phyloP scores from a whole-genome alignment of 1,284 basidiomycete species.

The Ganoderma boninense region DNA sequence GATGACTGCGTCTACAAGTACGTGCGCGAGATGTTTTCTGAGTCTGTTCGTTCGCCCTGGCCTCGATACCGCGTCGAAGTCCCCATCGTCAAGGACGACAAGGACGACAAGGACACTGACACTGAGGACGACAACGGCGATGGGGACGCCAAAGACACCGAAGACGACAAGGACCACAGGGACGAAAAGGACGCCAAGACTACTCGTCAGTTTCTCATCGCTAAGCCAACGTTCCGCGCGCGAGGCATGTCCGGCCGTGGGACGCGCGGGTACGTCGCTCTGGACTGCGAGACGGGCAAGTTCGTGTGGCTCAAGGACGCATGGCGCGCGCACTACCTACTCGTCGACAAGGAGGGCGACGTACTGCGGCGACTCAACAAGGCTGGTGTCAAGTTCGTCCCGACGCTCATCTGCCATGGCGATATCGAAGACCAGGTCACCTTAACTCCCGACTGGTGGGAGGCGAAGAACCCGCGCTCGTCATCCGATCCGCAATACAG shows the following conservation, averaged over 20 bases:
- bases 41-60: not conserved
- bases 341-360: constrained; percentile 3
- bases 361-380: constrained; percentile 1
- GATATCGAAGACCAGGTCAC: constrained; percentile 7
- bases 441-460: constrained; percentile 6
- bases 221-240: constrained; percentile 2
- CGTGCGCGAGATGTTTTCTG: not conserved
- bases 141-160: no score
- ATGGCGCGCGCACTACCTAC: constrained; percentile 1
- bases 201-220: constrained; percentile 8
- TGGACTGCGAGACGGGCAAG: not conserved
- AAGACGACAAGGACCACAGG: no score
- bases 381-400: not conserved
- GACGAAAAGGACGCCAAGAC: not conserved
- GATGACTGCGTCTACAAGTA: constrained; percentile 5
- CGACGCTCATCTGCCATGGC: constrained; percentile 10
- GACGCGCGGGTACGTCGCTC: constrained; percentile 12
- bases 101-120: not conserved
- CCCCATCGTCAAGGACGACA: no score
- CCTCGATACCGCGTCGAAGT: constrained; percentile 7
- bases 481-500: not conserved
- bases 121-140: no score
- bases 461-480: not conserved
- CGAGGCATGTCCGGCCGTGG: constrained; percentile 1
- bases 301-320: constrained; percentile 18